Evolutionary conservation across 148 eudicot genomes (phyloP), one percentile per base, ranked within the genome.

Genomic region (Heliamphora exappendiculata): DNA sequence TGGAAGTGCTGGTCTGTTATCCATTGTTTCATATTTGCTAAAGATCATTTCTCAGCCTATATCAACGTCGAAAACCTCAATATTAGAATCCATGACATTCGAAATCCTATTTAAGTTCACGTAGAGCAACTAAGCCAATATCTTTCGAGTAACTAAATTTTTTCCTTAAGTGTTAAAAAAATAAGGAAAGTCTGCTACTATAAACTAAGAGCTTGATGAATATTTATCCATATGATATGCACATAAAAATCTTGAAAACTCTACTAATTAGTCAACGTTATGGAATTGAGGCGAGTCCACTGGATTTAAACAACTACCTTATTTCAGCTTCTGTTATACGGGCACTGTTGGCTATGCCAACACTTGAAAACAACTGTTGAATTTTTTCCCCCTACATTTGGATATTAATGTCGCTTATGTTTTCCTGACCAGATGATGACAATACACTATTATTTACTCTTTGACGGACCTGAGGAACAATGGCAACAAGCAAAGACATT

Each of bases 401-500:
- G 4, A 2, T 53, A 44, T 41, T 65, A 31, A 72, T 31, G 20
- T 33, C 34, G 70, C 44, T 34, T 69, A 26, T 84, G 22, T 49
- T 76, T 82, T 80, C 73, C 72, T 77, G 76, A 49, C 73, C 90
- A 94, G 97, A 94, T 94, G 97, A 86, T 94, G 83, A 76, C 90
- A 41, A 89, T 94, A 75, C 97, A 94, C 72, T 94, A 92, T 85
- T 94, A 94, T 83, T 83, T 92, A 80, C 97, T 94, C 67, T 94
- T 92, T 73, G 93, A 94, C 65, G 98, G 98, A 67, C 76, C 79
- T 37, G 97, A 89, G 76, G 97, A 88, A 62, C 82, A 88, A 60
- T 94, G 98, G 96, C 91, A 87, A 60, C 91, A 94, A 47, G 45
- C 81, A 66, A 90, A 85, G 90, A 81, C 90, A 42, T 77, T 92